A percentile compares a stretch with the other conserved stretches of the same genome.
Evolutionary conservation across 2,329 filamentous ascomycete species (phyloP).

Genomic region (Alternaria sp.): DNA sequence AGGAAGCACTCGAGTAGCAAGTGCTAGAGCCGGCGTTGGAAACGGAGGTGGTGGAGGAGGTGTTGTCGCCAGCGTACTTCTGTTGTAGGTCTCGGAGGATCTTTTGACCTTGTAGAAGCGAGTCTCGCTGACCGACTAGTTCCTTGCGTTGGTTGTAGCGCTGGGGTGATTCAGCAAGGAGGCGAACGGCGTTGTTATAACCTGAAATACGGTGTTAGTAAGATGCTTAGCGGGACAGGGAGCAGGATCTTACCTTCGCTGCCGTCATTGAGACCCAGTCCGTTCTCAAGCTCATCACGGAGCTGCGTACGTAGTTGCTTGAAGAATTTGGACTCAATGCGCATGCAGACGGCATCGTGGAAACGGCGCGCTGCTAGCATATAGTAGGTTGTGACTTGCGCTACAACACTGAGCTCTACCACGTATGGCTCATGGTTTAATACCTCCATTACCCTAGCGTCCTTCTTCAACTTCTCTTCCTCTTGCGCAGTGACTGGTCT

Average conservation of each 20-base stretch:
- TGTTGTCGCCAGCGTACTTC: slow-evolving; percentile 20
- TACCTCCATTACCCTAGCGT: slow-evolving; percentile 29
- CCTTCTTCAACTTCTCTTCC: slow-evolving; percentile 36
- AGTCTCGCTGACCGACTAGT: slow-evolving; percentile 16
- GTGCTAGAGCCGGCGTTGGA: neutral
- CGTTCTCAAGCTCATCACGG: slow-evolving; percentile 35
- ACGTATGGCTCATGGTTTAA: slow-evolving; percentile 68
- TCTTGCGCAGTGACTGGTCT: slow-evolving; percentile 34
- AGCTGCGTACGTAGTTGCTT: slow-evolving; percentile 32
- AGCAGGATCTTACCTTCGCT: slow-evolving; percentile 26
- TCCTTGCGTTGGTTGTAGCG: slow-evolving; percentile 22
- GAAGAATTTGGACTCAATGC: slow-evolving; percentile 51
- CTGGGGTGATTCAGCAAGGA: slow-evolving; percentile 24
- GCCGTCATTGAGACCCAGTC: slow-evolving; percentile 32
- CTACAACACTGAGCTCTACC: slow-evolving; percentile 68
- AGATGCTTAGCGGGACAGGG: neutral
- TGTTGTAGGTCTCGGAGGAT: slow-evolving; percentile 24
- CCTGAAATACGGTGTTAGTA: slow-evolving; percentile 12
- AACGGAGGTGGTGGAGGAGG: neutral
- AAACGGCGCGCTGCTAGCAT: slow-evolving; percentile 71
- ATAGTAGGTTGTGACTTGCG: slow-evolving; percentile 74
- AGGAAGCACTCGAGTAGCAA: neutral
- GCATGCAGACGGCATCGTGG: slow-evolving; percentile 61
- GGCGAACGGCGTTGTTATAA: slow-evolving; percentile 17
- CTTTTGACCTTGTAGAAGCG: slow-evolving; percentile 23